Percentiles rank a stretch among this genome's conserved stretches.
Evolutionary conservation across 495 filamentous ascomycete genomes (phyloP).

Genomic region (Parachaetomium inaequale): DNA sequence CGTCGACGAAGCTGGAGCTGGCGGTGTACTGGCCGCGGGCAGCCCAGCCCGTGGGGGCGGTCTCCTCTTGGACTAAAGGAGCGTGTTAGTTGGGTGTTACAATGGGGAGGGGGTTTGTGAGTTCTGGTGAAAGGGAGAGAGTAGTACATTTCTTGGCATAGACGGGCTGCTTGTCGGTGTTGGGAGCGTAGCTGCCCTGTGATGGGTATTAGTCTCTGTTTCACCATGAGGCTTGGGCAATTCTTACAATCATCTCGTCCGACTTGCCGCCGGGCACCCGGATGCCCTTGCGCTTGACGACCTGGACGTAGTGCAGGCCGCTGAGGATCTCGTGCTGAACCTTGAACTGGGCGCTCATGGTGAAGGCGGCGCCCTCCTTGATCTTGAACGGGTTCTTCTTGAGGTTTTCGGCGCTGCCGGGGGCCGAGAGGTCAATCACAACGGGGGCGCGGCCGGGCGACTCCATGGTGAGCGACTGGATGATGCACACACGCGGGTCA

Average conservation of each 20-base stretch:
- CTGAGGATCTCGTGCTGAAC: conserved; percentile 94
- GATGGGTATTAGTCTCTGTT: conserved; percentile 1
- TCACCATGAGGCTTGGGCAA: background rate
- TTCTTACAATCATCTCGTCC: conserved; percentile 90
- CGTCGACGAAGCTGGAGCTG: conserved; percentile 82
- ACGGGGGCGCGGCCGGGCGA: conserved; percentile 75
- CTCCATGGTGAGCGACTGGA: conserved; percentile 81
- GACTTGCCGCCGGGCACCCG: conserved; percentile 69
- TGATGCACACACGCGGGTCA: conserved; percentile 81
- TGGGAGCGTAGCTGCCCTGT: conserved; percentile 82
- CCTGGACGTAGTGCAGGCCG: conserved; percentile 91
- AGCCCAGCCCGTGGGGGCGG: conserved; percentile 85
- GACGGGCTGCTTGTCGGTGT: conserved; percentile 72
- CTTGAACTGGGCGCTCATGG: conserved; percentile 87
- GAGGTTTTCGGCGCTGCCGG: conserved; percentile 63
- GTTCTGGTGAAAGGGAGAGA: background rate
- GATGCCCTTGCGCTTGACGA: conserved; percentile 82
- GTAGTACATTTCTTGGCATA: conserved; percentile 86
- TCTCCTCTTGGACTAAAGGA: conserved; percentile 85
- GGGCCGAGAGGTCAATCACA: conserved; percentile 69
- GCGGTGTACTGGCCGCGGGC: conserved; percentile 84
- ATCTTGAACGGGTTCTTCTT: conserved; percentile 91
- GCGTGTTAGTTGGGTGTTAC: background rate
- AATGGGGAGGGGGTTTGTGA: background rate
- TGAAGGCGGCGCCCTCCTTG: conserved; percentile 90